Base-by-base conservation (phyloP, 1,139 yeast genomes). In the Magnusiomyces paraingens region DNA sequence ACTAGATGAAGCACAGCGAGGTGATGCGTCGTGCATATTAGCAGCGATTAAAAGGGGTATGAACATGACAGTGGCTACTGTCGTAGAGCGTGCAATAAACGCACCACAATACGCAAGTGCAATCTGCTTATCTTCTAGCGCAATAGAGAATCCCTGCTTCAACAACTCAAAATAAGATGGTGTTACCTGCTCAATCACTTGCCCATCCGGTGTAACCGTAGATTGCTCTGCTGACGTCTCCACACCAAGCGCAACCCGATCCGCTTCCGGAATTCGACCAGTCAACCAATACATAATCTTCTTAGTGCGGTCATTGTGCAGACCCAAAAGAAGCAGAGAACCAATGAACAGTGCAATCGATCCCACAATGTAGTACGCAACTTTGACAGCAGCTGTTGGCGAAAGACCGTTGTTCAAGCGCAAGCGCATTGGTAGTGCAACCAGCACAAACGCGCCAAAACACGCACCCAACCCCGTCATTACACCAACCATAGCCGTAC, bases 401-500 rank as follows among this genome's bases (percentile, higher is more conserved):
- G 61, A 57, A 12, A 66, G 63, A 17, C 70, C 70, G 52, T 76
- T 67, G 46, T 66, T 69, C 1, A 75, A 75, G 1, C 83, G 84
- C 11, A 70, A 56, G 40, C 76, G 65, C 53, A 89, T 81, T 41
- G 88, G 75, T 82, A 87, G 83, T 64, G 91, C 86, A 68, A 68
- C 89, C 84, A 70, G 81, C 78, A 68, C 78, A 74, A 64, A 88
- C 83, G 66, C 91, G 81, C 67, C 81, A 57, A 66, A 55, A 54
- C 57, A 76, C 0, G 91, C 93, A 42, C 93, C 93, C 12, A 82
- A 62, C 0, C 91, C 91, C 12, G 86, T 74, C 49, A 78, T 71
- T 2, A 83, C 66, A 0, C 91, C 91, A 49, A 84, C 76, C 44
- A 82, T 62, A 0, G 88, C 85, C 0, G 86, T 76, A 55, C 76